These are phyloP conservation scores for Dryas octopetala DNA, from an alignment of 306 rosid genomes.

Conservation along the genomic window DNA sequence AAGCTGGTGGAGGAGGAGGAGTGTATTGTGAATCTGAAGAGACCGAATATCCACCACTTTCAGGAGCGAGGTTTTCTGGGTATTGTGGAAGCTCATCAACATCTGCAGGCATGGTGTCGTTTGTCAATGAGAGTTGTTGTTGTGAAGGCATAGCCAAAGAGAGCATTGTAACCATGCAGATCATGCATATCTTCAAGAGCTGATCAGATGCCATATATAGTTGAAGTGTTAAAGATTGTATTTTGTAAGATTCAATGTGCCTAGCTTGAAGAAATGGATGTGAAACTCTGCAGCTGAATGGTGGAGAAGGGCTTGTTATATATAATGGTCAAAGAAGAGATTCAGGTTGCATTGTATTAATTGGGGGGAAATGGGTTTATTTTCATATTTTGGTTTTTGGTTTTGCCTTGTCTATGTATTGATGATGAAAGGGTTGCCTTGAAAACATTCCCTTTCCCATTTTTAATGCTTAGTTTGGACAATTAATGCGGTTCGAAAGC, in stretches of 20 bases:
- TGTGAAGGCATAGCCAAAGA: neutral
- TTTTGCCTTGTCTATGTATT: neutral
- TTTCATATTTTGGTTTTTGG: no score
- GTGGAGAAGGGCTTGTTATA: neutral
- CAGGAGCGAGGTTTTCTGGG: neutral
- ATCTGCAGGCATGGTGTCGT: constrained; percentile 1
- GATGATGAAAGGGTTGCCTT: neutral
- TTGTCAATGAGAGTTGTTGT: neutral
- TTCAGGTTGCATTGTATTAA: neutral
- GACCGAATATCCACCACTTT: neutral
- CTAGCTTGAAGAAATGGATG: neutral
- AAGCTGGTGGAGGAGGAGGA: constrained; percentile 25
- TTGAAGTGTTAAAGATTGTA: neutral
- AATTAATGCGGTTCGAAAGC: neutral
- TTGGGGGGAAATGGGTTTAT: neutral
- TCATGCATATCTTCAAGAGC: neutral
- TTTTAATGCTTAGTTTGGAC: neutral
- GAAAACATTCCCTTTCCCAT: neutral
- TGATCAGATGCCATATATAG: neutral
- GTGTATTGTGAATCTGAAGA: neutral
- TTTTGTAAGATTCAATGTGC: neutral
- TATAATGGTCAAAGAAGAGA: neutral
- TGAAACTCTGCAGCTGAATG: neutral
- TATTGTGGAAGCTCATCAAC: neutral
- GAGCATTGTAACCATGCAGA: constrained; percentile 1